Base-by-base conservation (phyloP, 495 filamentous ascomycete genomes). In the Penicillium soppii region DNA sequence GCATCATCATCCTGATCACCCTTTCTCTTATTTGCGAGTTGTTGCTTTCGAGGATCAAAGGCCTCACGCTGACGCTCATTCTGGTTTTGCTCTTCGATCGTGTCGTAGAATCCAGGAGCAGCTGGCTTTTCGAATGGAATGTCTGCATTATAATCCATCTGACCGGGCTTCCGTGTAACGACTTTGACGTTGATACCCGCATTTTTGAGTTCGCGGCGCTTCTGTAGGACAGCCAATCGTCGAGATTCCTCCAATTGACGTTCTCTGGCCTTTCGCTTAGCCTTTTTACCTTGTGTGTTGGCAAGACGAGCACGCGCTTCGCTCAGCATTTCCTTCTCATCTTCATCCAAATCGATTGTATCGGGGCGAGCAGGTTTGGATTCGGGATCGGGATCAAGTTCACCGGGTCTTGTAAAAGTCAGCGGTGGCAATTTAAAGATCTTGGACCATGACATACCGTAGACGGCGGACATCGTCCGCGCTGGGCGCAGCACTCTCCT, bases 111-210 rank as follows among this genome's bases (percentile, higher is more conserved):
- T 26, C 94, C 94, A 45, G 88, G 81, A 5, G 89, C 88, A 0
- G 92, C 83, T 32, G 85, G 86, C 70, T 95, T 96, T 70, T 98
- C 94, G 58, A 98, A 97, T 3, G 95, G 94, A 50, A 97, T 94
- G 61, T 97, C 94, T 48, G 94, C 95, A 64, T 97, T 97, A 75
- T 98, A 98, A 66, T 98, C 94, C 92, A 98, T 97, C 75, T 97
- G 85, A 1, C 92, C 92, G 71, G 88, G 86, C 73, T 97, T 97
- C 43, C 86, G 82, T 21, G 88, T 95, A n/a, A 84, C 83, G 27
- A 97, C 84, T 69, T 97, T 97, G 74, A 97, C 92, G 56, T 98
- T 97, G 70, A 98, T 97, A 27, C 94, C 94, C 9, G 95, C 91
- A 72, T 90, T 92, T 69, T 98, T 98, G 29, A 98, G 80, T 70